Evolutionary conservation across 768 basidiomycete genomes (phyloP), one percentile per base, ranked within the genome.

Genomic region (Imleria badia): DNA sequence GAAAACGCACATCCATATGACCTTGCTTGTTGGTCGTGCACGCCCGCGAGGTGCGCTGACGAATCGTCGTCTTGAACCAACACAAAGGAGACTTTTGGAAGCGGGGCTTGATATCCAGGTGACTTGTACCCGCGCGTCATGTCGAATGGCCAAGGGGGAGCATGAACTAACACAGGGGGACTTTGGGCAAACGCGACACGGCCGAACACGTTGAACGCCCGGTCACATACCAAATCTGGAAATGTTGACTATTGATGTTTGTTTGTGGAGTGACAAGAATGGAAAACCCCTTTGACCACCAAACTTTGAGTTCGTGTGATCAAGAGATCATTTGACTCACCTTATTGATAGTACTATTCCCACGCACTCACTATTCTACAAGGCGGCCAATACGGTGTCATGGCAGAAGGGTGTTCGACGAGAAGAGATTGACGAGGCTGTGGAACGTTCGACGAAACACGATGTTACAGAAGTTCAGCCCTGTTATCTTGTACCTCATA

Each of bases 71-170:
- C 86, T 59, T 84, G 76, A 23, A 89, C 77, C 59, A 84, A 78
- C 45, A 81, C 74, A 54, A 87, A 90, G 26, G 82, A 81, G n/a
- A 84, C 83, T 55, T 83, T 85, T 33, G 89, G 89, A 34, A 90
- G 69, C 3, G 73, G 66, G 5, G 47, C 60, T 43, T 76, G 76
- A 44, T 67, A 65, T 22, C 64, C 66, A 26, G 76, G 73, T 0
- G 73, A 73, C 42, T 69, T 69, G 34, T 64, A 60, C 7, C 74
- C 74, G 35, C 77, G 76, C 34, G 73, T 69, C 77, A 78, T 78
- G 54, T 44, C 26, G 15, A 43, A 22, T 22, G 40, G 50, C 26
- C n/a, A 49, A 19, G 40, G 20, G 34, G 29, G 45, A 52, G 36
- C 43, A 44, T 51, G 22, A 34, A 60, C 48, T 17, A 10, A 56